Conservation (phyloP, 495 filamentous ascomycete genomes). For the Aspergillus taichungensis region DNA sequence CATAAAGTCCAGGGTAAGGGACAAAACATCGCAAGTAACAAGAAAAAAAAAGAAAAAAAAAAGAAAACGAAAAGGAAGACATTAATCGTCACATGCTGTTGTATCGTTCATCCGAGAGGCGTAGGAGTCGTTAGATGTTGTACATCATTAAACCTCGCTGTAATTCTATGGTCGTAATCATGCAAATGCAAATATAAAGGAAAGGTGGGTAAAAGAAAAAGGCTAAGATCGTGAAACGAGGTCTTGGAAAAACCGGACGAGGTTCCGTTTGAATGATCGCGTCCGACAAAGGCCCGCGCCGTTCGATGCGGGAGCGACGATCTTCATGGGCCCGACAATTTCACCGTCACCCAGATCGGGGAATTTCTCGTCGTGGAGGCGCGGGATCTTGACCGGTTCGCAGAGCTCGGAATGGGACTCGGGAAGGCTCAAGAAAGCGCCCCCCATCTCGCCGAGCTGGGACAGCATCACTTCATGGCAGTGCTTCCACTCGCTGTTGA, state of each 20-base stretch:
- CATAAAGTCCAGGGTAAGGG: too few relatives aligned
- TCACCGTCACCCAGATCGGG: slow-evolving; percentile 80
- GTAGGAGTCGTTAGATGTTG: slow-evolving; percentile 16
- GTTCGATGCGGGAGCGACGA: slow-evolving; percentile 25
- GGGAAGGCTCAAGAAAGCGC: slow-evolving; percentile 28
- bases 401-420: slow-evolving; percentile 36
- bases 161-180: slow-evolving; percentile 7
- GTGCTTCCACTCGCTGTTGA: slow-evolving; percentile 60
- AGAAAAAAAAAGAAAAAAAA: slow-evolving; percentile 3
- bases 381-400: slow-evolving; percentile 49
- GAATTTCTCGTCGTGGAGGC: slow-evolving; percentile 69
- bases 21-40: neutral
- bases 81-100: slow-evolving; percentile 29
- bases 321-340: slow-evolving; percentile 84
- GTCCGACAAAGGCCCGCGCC: slow-evolving; percentile 20
- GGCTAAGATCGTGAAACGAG: slow-evolving; percentile 28
- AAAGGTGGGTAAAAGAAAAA: slow-evolving; percentile 3
- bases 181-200: neutral
- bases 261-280: slow-evolving; percentile 32
- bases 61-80: slow-evolving; percentile 14
- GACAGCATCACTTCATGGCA: slow-evolving; percentile 53
- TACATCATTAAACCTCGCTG: slow-evolving; percentile 14
- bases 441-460: slow-evolving; percentile 27
- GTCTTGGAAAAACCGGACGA: slow-evolving; percentile 41
- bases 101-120: slow-evolving; percentile 12